A percentile compares a stretch with the other conserved stretches of the same genome.
These are phyloP conservation scores for Monosporascus sp. DNA, from an alignment of 2,329 filamentous ascomycete genomes.

Conservation along the genomic window DNA sequence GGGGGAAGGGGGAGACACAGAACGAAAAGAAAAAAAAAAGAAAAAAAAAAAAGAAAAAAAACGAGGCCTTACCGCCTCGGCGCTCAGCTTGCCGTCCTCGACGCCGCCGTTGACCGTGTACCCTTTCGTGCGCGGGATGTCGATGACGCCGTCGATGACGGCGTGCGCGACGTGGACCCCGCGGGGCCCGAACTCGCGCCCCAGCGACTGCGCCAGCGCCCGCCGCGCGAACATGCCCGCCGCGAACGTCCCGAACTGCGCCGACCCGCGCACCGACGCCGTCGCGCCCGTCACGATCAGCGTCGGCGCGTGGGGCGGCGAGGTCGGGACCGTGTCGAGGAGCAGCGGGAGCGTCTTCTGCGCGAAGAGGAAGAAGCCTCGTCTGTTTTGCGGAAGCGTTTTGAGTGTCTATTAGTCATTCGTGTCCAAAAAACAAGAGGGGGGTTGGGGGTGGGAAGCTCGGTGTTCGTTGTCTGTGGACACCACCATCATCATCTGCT, in stretches of 20 bases:
- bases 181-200: constrained; percentile 68
- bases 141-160: constrained; percentile 70
- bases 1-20: background rate
- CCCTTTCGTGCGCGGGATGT: constrained; percentile 61
- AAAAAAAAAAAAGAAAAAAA: constrained; percentile 5
- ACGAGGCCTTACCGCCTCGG: constrained; percentile 52
- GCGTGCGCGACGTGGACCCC: constrained; percentile 70
- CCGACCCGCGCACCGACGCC: constrained; percentile 61
- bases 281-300: constrained; percentile 74
- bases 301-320: constrained; percentile 53
- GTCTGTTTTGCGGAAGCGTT: constrained; percentile 26
- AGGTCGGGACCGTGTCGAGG: constrained; percentile 44
- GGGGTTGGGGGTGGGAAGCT: no score
- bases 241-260: constrained; percentile 59
- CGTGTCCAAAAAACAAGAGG: background rate
- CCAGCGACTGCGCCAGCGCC: constrained; percentile 61
- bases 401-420: background rate
- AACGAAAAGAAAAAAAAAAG: constrained; percentile 3
- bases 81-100: constrained; percentile 52
- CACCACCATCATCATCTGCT: no score
- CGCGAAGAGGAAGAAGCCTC: constrained; percentile 65
- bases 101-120: constrained; percentile 28
- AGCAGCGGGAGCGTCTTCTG: constrained; percentile 61
- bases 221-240: constrained; percentile 66
- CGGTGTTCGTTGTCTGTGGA: no score